A percentile compares a stretch with the other conserved stretches of the same genome.
These are phyloP conservation scores for Trichopus zeylanicus DNA, from an alignment of 116 monocot genomes.

Conservation along the genomic window DNA sequence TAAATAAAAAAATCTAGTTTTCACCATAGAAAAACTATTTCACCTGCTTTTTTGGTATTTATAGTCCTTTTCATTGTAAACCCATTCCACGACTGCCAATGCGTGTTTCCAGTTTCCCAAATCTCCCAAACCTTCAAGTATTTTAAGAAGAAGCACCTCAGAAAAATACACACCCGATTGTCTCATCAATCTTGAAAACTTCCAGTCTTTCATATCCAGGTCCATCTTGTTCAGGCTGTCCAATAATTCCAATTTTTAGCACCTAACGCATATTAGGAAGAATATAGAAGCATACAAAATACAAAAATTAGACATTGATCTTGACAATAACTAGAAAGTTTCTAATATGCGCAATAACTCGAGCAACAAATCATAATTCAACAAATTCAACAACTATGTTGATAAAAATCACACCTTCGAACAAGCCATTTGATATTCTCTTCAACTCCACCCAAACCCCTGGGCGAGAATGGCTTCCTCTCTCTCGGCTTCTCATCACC, in stretches of 20 bases:
- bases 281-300: slow-evolving; percentile 1
- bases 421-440: slow-evolving; percentile 60
- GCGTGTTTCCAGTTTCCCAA: slow-evolving; percentile 81
- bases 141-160: slow-evolving; percentile 55
- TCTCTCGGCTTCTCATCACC: not conserved
- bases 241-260: not conserved
- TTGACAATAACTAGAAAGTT: no score
- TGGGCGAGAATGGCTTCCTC: slow-evolving; percentile 3
- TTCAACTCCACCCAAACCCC: slow-evolving; percentile 20
- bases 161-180: slow-evolving; percentile 65
- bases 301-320: no score
- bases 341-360: no score
- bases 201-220: slow-evolving; percentile 73
- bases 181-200: slow-evolving; percentile 83
- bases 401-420: slow-evolving; percentile 28
- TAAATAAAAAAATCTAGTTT: no score
- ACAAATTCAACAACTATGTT: not conserved
- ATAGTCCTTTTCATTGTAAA: slow-evolving; percentile 64
- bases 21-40: slow-evolving; percentile 1
- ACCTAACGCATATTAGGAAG: not conserved
- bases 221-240: slow-evolving; percentile 43
- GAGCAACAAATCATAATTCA: not conserved
- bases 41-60: slow-evolving; percentile 78
- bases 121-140: slow-evolving; percentile 49
- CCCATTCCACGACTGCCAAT: slow-evolving; percentile 78